Percentiles rank a stretch among this genome's conserved stretches.
Evolutionary conservation across 257 asterid genomes (phyloP).

Genomic region (Hygrophila difformis): DNA sequence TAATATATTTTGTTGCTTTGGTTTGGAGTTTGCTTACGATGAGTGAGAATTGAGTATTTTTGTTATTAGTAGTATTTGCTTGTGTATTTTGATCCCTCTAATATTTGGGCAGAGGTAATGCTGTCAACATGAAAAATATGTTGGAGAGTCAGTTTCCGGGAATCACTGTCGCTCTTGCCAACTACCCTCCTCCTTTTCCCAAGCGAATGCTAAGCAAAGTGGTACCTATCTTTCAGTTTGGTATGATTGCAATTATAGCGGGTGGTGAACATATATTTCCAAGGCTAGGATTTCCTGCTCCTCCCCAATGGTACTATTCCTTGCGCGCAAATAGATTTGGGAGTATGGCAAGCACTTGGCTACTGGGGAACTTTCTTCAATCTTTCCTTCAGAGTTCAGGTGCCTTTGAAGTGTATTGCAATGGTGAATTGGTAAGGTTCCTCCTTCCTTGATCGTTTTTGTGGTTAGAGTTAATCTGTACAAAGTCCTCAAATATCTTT

Average conservation of each 20-base stretch:
- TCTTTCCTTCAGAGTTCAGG: constrained; percentile 1
- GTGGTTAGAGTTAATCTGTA: no score
- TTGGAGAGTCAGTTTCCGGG: constrained; percentile 86
- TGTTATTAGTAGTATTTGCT: not conserved
- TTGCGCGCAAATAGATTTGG: no score
- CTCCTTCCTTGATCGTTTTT: no score
- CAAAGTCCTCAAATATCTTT: no score
- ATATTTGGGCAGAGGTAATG: constrained; percentile 67
- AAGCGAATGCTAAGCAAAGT: constrained; percentile 81
- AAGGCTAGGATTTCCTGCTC: constrained; percentile 47
- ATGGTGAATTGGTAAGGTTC: constrained; percentile 38
- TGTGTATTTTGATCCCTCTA: constrained; percentile 4
- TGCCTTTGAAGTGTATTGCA: no score
- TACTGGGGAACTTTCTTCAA: not conserved
- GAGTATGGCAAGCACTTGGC: no score
- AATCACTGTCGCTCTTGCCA: constrained; percentile 67
- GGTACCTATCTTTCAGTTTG: constrained; percentile 75
- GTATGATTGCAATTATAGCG: constrained; percentile 63
- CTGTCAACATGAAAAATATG: constrained; percentile 92
- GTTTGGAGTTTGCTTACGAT: no score
- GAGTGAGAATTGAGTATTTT: not conserved
- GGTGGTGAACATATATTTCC: constrained; percentile 82
- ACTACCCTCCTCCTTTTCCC: constrained; percentile 87
- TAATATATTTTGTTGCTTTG: no score
- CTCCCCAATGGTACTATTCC: constrained; percentile 53